phyloP scores from a whole-genome alignment of 495 filamentous ascomycete species.

The Achaetomiella virescens region DNA sequence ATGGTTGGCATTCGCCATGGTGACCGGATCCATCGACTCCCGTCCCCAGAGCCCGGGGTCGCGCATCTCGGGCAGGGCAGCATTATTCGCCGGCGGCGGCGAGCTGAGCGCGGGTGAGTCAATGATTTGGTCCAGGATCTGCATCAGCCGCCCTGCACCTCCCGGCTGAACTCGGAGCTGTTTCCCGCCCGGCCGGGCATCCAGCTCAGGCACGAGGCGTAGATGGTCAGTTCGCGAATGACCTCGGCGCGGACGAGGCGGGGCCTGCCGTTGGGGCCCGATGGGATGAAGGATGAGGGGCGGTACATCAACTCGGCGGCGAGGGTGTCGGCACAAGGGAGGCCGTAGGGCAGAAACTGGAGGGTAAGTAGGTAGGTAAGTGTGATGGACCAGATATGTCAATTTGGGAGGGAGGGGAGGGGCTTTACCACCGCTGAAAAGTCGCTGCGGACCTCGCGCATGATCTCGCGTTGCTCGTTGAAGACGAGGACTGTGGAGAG shows the following conservation, averaged over 20 bases:
- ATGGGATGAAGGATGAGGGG: neutral
- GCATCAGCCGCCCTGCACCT: constrained; percentile 6
- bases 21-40: neutral
- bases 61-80: neutral
- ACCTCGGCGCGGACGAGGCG: constrained; percentile 2
- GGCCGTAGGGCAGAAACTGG: constrained; percentile 12
- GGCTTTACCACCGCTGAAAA: constrained; percentile 8
- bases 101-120: neutral
- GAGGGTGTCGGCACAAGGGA: constrained; percentile 7
- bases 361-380: neutral
- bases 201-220: constrained; percentile 12
- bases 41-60: neutral
- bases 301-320: constrained; percentile 9
- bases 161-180: constrained; percentile 6
- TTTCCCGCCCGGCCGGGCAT: constrained; percentile 3
- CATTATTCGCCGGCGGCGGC: neutral
- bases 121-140: constrained; percentile 12
- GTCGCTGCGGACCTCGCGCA: constrained; percentile 9
- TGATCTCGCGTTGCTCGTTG: constrained; percentile 10
- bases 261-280: neutral
- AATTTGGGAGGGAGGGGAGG: neutral
- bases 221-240: constrained; percentile 7
- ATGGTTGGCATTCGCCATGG: constrained; percentile 1
- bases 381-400: neutral
- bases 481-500: constrained; percentile 9